Percentiles rank a stretch among this genome's conserved stretches.
These are phyloP conservation scores for Metschnikowia koreensis DNA, from an alignment of 805 yeast genomes.

Conservation along the genomic window DNA sequence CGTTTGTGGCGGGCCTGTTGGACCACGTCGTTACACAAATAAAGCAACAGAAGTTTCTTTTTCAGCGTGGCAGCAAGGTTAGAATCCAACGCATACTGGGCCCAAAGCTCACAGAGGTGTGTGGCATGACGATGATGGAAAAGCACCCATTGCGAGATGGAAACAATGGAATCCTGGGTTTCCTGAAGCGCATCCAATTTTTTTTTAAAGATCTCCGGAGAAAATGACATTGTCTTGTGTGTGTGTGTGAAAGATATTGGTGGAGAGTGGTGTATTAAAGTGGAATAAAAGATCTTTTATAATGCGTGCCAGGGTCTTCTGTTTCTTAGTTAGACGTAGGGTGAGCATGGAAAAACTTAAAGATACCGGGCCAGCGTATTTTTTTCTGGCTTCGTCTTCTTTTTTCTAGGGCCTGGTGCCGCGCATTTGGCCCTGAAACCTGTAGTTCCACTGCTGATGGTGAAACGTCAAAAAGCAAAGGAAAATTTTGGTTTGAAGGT, in stretches of 20 bases:
- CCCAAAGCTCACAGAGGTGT: constrained; percentile 55
- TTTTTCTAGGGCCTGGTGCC: neutral
- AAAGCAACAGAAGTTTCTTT: constrained; percentile 57
- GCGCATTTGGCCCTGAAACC: neutral
- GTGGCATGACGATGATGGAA: constrained; percentile 62
- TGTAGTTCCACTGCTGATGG: no score
- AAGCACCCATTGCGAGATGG: constrained; percentile 71
- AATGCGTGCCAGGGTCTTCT: neutral
- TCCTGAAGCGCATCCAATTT: constrained; percentile 51
- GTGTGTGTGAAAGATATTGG: neutral
- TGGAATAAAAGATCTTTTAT: no score
- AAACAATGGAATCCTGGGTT: constrained; percentile 69
- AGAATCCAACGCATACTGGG: constrained; percentile 28
- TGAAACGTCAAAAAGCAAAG: no score
- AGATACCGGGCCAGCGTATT: neutral
- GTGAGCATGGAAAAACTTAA: no score
- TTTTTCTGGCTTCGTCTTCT: no score
- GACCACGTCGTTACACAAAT: constrained; percentile 76
- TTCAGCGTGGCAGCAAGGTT: constrained; percentile 9
- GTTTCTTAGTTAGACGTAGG: neutral
- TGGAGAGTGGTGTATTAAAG: neutral
- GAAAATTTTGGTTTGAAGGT: no score
- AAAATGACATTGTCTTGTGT: constrained; percentile 44
- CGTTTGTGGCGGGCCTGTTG: constrained; percentile 71
- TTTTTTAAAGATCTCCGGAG: constrained; percentile 47